A percentile compares a stretch with the other conserved stretches of the same genome.
These are phyloP conservation scores for Hortiboletus campestris DNA, from an alignment of 768 basidiomycete species.

Conservation along the genomic window DNA sequence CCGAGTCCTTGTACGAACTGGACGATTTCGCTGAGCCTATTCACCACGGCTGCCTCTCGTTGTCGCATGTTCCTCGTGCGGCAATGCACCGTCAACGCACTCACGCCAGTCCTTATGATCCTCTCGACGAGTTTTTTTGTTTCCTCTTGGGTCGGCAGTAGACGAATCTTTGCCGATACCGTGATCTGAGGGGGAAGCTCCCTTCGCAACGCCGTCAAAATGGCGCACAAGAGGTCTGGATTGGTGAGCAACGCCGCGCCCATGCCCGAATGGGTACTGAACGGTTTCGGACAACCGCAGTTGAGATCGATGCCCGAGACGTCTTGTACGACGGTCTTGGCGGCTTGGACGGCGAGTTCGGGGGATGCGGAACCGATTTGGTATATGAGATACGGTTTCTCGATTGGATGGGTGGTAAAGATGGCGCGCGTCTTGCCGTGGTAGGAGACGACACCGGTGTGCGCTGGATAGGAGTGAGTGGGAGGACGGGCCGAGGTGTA, in stretches of 20 bases:
- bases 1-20: constrained; percentile 75
- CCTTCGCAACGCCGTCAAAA: constrained; percentile 73
- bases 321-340: constrained; percentile 80
- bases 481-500: background rate
- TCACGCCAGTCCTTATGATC: constrained; percentile 85
- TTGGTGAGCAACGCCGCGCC: constrained; percentile 92
- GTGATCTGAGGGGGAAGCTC: constrained; percentile 76
- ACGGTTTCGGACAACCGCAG: constrained; percentile 96
- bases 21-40: constrained; percentile 81
- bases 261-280: constrained; percentile 93
- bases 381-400: constrained; percentile 92
- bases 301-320: constrained; percentile 95
- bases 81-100: constrained; percentile 91
- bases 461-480: constrained; percentile 45
- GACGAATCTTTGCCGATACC: constrained; percentile 91
- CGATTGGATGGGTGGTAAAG: constrained; percentile 90
- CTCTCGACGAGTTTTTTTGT: constrained; percentile 87
- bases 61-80: constrained; percentile 91
- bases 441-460: constrained; percentile 85
- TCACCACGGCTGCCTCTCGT: constrained; percentile 72
- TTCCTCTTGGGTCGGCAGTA: constrained; percentile 82
- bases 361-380: constrained; percentile 93
- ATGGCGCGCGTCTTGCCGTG: constrained; percentile 81
- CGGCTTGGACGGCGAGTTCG: constrained; percentile 88
- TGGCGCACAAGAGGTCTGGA: constrained; percentile 87